These are phyloP conservation scores for Tillandsia fasciculata DNA, from an alignment of 176 grass and related monocot species.

Conservation along the genomic window DNA sequence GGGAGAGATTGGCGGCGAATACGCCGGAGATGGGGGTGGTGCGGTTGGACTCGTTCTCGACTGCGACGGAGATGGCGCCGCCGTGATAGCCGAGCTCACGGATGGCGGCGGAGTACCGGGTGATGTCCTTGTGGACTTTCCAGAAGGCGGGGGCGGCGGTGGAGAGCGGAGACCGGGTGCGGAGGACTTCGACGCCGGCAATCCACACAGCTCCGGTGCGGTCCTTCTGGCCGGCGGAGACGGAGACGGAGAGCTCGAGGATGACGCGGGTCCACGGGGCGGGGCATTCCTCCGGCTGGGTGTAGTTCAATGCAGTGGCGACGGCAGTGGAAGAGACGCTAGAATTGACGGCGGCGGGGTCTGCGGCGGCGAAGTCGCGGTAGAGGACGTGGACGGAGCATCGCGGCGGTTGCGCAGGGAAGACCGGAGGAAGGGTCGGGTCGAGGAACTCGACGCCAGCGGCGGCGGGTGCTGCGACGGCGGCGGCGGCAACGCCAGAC, in stretches of 20 bases:
- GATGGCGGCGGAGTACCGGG: constrained; percentile 2
- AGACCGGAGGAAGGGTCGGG: not conserved
- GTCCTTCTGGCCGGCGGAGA: constrained; percentile 2
- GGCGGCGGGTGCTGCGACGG: not conserved
- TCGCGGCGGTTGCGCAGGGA: not conserved
- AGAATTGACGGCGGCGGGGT: not conserved
- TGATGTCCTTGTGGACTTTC: constrained; percentile 12
- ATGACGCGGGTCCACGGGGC: constrained; percentile 13
- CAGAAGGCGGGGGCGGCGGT: not conserved
- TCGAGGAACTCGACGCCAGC: not conserved
- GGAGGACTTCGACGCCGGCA: constrained; percentile 6
- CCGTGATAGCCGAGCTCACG: not conserved
- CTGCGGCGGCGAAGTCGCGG: not conserved
- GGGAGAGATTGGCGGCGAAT: constrained; percentile 3
- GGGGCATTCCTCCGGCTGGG: constrained; percentile 1
- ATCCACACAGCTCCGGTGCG: constrained; percentile 7
- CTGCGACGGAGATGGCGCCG: not conserved
- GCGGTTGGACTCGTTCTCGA: not conserved
- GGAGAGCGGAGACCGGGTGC: constrained; percentile 10
- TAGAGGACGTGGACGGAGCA: constrained; percentile 5
- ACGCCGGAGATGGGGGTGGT: not conserved
- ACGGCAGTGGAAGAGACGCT: too few relatives aligned
- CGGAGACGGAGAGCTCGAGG: not conserved
- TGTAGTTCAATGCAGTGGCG: not conserved
- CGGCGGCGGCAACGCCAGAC: not conserved